Base-by-base conservation (phyloP, 306 rosid genomes). In the Amphicarpaea edgeworthii region DNA sequence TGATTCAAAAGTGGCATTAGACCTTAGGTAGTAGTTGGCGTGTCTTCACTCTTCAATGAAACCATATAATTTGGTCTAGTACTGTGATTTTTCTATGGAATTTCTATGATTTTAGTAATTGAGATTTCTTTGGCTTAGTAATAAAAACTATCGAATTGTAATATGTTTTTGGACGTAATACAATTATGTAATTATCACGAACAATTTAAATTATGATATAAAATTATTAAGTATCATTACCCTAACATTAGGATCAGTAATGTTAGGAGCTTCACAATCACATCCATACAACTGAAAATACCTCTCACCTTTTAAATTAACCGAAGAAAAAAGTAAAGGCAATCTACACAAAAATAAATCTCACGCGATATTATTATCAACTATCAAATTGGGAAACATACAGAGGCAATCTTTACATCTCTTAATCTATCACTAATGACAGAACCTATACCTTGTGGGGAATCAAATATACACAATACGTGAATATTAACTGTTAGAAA, bases 331-430 rank as follows among this genome's bases (percentile, higher is more conserved):
- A 37, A 49, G 17, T n/a, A 3, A 41, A 11, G 21, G 24, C n/a
- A 67, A 42, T 5, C 15, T 43, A 43, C 70, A 15, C 28, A 70
- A 78, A 70, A 47, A n/a, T 38, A 70, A 47, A n/a, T 38, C 32
- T 41, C 49, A 26, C 19, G 60, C 49, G 19, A 79, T 41, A 17
- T 55, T 28, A 78, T 70, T 41, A 70, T 60, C 65, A 60, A 38
- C 70, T 16, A 54, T 73, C 4, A 66, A 73, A 73, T 70, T 8
- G 21, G 50, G 46, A 74, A 50, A 47, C 46, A 63, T 19, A 70
- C 34, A 49, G 14, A 57, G 11, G 26, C 65, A 70, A 47, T 61
- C 77, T 41, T 41, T 17, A 8, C 23, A 50, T 68, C 55, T 11
- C 53, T 24, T 11, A 30, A 16, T 45, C 69, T 69, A 70, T 61